Evolutionary conservation across 345 rosid species (phyloP), one percentile per base, ranked within the genome.

Genomic region (Melaleuca alternifolia): DNA sequence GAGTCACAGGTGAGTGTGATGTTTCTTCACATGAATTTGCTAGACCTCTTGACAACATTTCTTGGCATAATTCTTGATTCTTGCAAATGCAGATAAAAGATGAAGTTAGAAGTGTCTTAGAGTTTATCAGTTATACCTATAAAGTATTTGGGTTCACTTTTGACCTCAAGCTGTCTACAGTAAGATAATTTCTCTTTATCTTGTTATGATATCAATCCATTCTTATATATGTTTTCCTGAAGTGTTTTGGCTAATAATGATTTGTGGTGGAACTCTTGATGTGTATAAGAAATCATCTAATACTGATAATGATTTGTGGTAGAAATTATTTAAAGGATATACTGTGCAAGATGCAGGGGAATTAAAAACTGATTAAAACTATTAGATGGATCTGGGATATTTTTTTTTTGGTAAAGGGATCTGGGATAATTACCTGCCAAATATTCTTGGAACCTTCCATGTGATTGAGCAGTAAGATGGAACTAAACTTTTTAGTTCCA

Each of bases 151-250:
- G 99, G 82, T 97, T 98, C 91, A 95, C 98, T 83, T 96, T 95
- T 91, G 98, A 98, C 51, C 91, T 98, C 89, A 95, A 98, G 92
- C 92, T 96, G 85, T 96, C 98, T 83, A 96, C 98, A 91, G 99
- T 96, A 95, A 51, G 92, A 87, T 90, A 33, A 54, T 59, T 53
- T 33, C 48, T 44, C 48, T 41, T 30, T 84, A 83, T 62, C n/a
- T 83, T 48, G 11, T 81, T 87, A 52, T 16, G 46, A 24, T 33
- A 33, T 71, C 1, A 37, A 33, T 12, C 79, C 46, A 33, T 33
- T 71, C 2, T 21, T 71, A 18, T 71, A 9, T 71, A 10, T 33
- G 79, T 37, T 71, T 71, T 26, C 59, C 23, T 26, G 23, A 26
- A 54, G 12, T 21, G 59, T 54, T 54, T 71, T 20, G 18, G 79